These are phyloP conservation scores for Aspergillus tubingensis DNA, from an alignment of 2,329 filamentous ascomycete genomes.

Conservation along the genomic window DNA sequence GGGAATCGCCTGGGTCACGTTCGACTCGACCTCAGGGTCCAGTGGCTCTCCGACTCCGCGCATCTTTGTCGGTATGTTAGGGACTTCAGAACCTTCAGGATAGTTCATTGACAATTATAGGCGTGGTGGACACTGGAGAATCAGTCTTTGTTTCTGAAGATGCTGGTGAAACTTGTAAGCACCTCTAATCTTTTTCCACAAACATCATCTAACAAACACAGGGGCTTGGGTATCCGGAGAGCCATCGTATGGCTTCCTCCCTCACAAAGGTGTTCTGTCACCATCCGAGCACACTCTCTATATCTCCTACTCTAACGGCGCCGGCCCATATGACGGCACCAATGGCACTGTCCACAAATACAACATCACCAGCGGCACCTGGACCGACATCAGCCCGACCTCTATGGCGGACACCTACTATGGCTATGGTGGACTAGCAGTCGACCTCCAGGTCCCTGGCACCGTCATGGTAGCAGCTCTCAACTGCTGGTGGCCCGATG, in stretches of 20 bases:
- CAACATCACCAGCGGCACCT: conserved; percentile 51
- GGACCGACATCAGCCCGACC: conserved; percentile 60
- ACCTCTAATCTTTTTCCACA: too few relatives aligned
- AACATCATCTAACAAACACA: not conserved
- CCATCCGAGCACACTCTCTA: conserved; percentile 57
- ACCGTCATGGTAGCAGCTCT: conserved; percentile 59
- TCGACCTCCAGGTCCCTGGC: conserved; percentile 57
- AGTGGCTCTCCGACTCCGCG: conserved; percentile 54
- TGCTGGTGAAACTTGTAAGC: conserved; percentile 56
- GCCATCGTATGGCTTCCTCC: conserved; percentile 52
- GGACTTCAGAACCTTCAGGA: too few relatives aligned
- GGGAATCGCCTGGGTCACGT: conserved; percentile 57
- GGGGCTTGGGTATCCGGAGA: conserved; percentile 48
- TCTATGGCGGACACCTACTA: conserved; percentile 51
- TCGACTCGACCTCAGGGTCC: conserved; percentile 54
- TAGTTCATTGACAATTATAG: conserved; percentile 3
- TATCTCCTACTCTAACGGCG: conserved; percentile 57
- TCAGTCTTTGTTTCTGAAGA: conserved; percentile 58
- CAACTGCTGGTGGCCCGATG: conserved; percentile 63
- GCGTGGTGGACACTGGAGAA: conserved; percentile 53
- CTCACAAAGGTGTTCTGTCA: conserved; percentile 57
- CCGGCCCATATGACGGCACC: conserved; percentile 60
- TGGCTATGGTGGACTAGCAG: conserved; percentile 58
- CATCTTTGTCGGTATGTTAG: conserved; percentile 56
- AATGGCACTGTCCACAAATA: conserved; percentile 58